Evolutionary conservation across 2,329 filamentous ascomycete species (phyloP).

Genomic region (Rhexocercosporidium sp.): DNA sequence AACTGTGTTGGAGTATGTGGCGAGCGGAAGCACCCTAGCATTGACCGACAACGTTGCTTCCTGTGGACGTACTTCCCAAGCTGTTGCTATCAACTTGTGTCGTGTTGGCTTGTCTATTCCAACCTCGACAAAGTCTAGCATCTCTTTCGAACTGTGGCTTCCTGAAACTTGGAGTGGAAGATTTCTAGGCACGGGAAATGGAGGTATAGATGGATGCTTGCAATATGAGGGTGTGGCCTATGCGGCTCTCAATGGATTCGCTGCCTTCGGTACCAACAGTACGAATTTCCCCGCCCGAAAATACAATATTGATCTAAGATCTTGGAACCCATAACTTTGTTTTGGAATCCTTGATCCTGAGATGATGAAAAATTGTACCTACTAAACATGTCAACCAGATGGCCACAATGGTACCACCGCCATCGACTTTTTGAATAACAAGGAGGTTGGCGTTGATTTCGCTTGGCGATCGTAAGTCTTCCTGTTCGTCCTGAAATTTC

Average conservation of each 20-base stretch:
- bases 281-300: background rate
- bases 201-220: constrained; percentile 36
- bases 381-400: constrained; percentile 14
- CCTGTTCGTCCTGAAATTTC: background rate
- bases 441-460: constrained; percentile 33
- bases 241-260: constrained; percentile 32
- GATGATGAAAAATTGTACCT: background rate
- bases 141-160: constrained; percentile 34
- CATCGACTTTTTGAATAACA: constrained; percentile 28
- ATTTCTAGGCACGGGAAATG: constrained; percentile 47
- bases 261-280: constrained; percentile 33
- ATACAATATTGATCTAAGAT: background rate
- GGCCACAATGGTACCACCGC: constrained; percentile 36
- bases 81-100: constrained; percentile 27
- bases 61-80: constrained; percentile 26
- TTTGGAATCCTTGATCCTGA: background rate
- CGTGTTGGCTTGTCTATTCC: constrained; percentile 31
- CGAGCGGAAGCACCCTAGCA: constrained; percentile 15
- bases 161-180: constrained; percentile 47
- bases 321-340: background rate
- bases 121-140: constrained; percentile 20
- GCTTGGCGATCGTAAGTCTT: constrained; percentile 29
- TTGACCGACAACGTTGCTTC: constrained; percentile 21
- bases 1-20: constrained; percentile 19
- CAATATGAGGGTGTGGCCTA: constrained; percentile 33